phyloP scores from a whole-genome alignment of 2,329 filamentous ascomycete genomes.

The Cercospora zeae-maydis region DNA sequence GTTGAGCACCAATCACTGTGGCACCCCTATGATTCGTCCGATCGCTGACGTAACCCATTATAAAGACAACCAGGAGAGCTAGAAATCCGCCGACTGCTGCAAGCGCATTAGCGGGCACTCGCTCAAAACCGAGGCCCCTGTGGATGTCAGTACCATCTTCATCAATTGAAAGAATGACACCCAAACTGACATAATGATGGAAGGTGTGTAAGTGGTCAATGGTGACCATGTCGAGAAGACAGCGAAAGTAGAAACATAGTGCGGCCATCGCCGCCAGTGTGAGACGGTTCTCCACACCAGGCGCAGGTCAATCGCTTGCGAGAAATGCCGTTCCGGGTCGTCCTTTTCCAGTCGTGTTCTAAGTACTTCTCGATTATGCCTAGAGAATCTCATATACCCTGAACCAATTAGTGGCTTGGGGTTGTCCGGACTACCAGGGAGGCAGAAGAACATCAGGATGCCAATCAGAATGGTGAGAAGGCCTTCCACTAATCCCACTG shows the following conservation, averaged over 20 bases:
- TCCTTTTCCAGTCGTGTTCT: not conserved
- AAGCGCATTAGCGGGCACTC: slow-evolving; percentile 48
- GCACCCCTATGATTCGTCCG: slow-evolving; percentile 44
- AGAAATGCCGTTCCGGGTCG: not conserved
- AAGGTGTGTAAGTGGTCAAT: slow-evolving; percentile 51
- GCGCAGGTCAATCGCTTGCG: not conserved
- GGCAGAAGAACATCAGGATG: not conserved
- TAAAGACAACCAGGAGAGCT: slow-evolving; percentile 48
- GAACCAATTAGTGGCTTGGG: slow-evolving; percentile 8
- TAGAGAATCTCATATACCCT: not conserved
- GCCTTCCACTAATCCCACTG: not conserved
- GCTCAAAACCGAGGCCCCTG: slow-evolving; percentile 42
- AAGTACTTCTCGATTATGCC: not conserved
- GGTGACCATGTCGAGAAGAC: slow-evolving; percentile 55
- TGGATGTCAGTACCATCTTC: not conserved
- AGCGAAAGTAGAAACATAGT: slow-evolving; percentile 40
- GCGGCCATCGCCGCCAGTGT: slow-evolving; percentile 10
- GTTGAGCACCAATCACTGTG: slow-evolving; percentile 45
- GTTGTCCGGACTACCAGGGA: slow-evolving; percentile 6
- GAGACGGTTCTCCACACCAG: slow-evolving; percentile 6
- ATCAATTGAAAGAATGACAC: not conserved
- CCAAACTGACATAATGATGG: slow-evolving; percentile 32
- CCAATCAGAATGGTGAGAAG: not conserved
- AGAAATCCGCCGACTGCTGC: slow-evolving; percentile 43
- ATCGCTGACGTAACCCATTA: slow-evolving; percentile 51